Conservation (phyloP, 2,329 filamentous ascomycete genomes). For the Alternaria arbusti region DNA sequence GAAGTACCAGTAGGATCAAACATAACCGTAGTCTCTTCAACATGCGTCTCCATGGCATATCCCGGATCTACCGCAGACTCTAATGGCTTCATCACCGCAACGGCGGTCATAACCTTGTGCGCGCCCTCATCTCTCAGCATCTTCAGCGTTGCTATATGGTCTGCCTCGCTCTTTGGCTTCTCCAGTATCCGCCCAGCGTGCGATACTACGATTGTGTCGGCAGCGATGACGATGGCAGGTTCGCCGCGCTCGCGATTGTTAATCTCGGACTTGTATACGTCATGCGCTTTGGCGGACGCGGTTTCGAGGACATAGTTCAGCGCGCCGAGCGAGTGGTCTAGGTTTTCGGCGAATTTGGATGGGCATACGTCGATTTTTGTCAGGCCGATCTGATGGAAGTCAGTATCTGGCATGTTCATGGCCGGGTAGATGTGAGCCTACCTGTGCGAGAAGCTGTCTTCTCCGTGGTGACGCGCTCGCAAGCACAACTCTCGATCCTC, state of each 20-base stretch:
- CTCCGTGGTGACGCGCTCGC: conserved; percentile 88
- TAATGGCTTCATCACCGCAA: conserved; percentile 82
- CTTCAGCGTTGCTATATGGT: conserved; percentile 85
- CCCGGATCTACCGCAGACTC: conserved; percentile 82
- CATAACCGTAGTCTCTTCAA: conserved; percentile 90
- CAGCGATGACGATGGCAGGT: conserved; percentile 83
- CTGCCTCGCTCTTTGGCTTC: conserved; percentile 82
- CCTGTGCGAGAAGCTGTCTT: conserved; percentile 78
- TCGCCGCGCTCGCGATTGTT: conserved; percentile 66
- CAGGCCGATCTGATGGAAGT: conserved; percentile 71
- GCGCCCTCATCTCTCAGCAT: conserved; percentile 75
- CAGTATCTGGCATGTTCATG: background rate
- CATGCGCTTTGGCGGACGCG: conserved; percentile 79
- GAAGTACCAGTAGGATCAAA: conserved; percentile 69
- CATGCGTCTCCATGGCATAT: conserved; percentile 79
- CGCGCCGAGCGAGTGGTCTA: conserved; percentile 85
- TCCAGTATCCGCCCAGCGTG: conserved; percentile 80
- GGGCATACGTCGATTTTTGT: conserved; percentile 82
- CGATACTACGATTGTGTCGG: conserved; percentile 88
- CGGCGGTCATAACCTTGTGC: conserved; percentile 86
- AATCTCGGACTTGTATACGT: conserved; percentile 70
- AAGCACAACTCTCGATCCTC: conserved; percentile 81
- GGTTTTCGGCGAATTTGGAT: conserved; percentile 82
- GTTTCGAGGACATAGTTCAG: conserved; percentile 92
- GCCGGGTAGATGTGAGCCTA: no score